Conservation (phyloP, 2,329 filamentous ascomycete genomes). For the Arthrobotrys megalospora region DNA sequence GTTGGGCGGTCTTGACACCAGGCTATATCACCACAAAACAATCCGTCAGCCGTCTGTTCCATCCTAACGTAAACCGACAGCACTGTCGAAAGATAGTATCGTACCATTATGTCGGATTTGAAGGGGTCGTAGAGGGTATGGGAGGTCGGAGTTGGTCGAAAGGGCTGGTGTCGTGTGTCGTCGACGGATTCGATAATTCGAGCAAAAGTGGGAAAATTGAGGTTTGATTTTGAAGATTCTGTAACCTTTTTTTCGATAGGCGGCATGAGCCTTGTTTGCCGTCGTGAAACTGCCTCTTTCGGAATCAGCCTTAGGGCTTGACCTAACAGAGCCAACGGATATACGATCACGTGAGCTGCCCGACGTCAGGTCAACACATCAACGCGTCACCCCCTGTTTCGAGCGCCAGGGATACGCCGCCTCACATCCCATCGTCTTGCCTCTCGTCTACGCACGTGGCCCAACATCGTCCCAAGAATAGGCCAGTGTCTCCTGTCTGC, state of each 20-base stretch:
- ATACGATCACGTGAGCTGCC: conserved; percentile 15
- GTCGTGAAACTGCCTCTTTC: conserved; percentile 47
- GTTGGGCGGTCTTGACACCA: conserved; percentile 92
- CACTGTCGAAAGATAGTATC: conserved; percentile 33
- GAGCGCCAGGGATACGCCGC: conserved; percentile 37
- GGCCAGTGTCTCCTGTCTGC: not conserved
- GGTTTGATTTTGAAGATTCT: conserved; percentile 46
- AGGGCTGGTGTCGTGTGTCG: conserved; percentile 58
- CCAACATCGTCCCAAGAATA: not conserved
- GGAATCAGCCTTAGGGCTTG: conserved; percentile 55
- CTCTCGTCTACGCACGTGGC: conserved; percentile 46
- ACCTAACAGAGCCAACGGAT: conserved; percentile 51
- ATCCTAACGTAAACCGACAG: conserved; percentile 60
- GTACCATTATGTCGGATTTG: conserved; percentile 61
- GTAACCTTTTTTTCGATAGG: conserved; percentile 49
- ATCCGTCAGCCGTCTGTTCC: conserved; percentile 68
- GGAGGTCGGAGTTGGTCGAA: conserved; percentile 38
- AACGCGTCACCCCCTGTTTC: conserved; percentile 42
- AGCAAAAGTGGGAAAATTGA: conserved; percentile 54
- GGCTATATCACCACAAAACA: conserved; percentile 68
- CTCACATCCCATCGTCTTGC: conserved; percentile 28
- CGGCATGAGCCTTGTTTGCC: conserved; percentile 41
- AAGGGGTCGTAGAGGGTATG: conserved; percentile 32
- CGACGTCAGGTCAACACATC: conserved; percentile 53
- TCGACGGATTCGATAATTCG: conserved; percentile 54